Evolutionary conservation across 1,139 yeast species (phyloP).

Genomic region (Candida sanyaensis): DNA sequence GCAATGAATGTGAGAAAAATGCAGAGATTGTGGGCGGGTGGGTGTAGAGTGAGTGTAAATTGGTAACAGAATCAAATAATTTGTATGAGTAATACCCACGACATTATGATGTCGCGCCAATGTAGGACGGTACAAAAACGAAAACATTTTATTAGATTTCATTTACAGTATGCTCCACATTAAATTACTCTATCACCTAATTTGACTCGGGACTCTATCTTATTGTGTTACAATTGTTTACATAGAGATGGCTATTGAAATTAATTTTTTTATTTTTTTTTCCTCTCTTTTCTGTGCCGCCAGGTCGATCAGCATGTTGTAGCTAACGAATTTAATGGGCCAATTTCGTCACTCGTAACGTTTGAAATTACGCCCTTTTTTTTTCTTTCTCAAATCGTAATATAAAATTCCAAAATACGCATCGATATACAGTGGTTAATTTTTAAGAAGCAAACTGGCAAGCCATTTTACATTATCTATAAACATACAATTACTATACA

Average conservation of each 20-base stretch:
- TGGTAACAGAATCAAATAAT: not conserved
- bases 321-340: not conserved
- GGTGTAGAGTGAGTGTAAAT: not conserved
- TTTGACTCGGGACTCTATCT: not conserved
- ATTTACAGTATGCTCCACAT: not conserved
- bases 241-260: not conserved
- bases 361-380: too few species aligned
- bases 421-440: too few species aligned
- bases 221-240: not conserved
- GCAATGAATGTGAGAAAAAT: not conserved
- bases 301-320: not conserved
- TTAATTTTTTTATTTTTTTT: not conserved
- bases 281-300: too few species aligned
- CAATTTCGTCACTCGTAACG: not conserved
- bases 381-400: too few species aligned
- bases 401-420: too few species aligned
- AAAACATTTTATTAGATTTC: constrained; percentile 18
- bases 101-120: not conserved
- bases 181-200: not conserved
- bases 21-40: not conserved
- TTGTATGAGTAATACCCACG: not conserved
- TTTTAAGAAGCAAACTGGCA: too few species aligned
- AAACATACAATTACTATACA: not conserved
- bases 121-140: not conserved
- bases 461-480: not conserved